A percentile compares a stretch with the other conserved stretches of the same genome.
phyloP scores from a whole-genome alignment of 768 basidiomycete species.

The Ramaria rubella region DNA sequence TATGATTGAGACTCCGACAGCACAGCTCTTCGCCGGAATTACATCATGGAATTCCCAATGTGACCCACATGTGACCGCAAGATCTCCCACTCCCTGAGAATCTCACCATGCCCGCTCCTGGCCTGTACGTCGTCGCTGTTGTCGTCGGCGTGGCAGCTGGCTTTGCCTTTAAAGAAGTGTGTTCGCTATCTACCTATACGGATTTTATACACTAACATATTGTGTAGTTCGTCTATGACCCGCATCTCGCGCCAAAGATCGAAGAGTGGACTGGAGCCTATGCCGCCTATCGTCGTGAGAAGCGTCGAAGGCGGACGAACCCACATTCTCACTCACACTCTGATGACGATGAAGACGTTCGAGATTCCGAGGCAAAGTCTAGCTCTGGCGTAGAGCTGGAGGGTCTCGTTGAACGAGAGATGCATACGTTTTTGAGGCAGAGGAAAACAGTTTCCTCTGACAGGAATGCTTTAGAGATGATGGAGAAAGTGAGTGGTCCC shows the following conservation, averaged over 20 bases:
- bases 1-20: no score
- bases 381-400: background rate
- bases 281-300: background rate
- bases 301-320: background rate
- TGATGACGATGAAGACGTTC: background rate
- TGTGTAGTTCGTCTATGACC: slow-evolving; percentile 5
- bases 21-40: no score
- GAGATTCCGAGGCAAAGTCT: background rate
- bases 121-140: background rate
- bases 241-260: slow-evolving; percentile 3
- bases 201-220: background rate
- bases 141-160: slow-evolving; percentile 3
- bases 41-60: no score
- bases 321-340: background rate
- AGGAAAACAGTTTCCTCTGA: background rate
- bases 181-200: background rate
- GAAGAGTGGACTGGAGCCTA: background rate
- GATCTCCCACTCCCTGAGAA: no score
- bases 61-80: no score
- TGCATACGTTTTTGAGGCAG: background rate
- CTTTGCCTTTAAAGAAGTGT: slow-evolving; percentile 6
- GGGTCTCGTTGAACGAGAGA: background rate
- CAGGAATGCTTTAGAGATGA: background rate
- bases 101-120: slow-evolving; percentile 2
- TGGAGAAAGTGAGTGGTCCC: background rate